Conservation (phyloP, 768 basidiomycete genomes). For the Trametes villosa region DNA sequence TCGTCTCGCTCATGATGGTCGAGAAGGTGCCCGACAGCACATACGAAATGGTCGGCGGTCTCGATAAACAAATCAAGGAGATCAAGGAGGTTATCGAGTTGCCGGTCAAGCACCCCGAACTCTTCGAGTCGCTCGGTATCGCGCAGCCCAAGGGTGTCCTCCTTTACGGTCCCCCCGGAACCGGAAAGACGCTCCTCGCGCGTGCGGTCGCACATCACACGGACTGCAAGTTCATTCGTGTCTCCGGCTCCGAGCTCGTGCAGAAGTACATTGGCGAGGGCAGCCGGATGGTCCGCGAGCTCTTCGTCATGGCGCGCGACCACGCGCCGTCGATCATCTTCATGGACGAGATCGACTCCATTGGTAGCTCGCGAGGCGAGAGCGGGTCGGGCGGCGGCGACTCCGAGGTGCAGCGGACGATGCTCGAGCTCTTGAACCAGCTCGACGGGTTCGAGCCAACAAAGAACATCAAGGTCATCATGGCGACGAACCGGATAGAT, state of each 20-base stretch:
- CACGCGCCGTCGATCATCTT: conserved; percentile 98
- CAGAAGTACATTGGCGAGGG: conserved; percentile 99
- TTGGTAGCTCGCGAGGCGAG: conserved; percentile 91
- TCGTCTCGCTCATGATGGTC: conserved; percentile 99
- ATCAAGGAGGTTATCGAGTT: conserved; percentile 99
- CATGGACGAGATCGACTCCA: conserved; percentile 99
- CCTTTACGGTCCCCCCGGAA: conserved; percentile 94
- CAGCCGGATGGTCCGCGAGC: conserved; percentile 92
- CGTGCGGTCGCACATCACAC: conserved; percentile 97
- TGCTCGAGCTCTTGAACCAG: conserved; percentile 69
- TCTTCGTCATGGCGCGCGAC: conserved; percentile 98
- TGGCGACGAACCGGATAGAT: conserved; percentile 99
- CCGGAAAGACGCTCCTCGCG: conserved; percentile 94
- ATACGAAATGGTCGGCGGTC: conserved; percentile 99
- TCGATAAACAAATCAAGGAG: conserved; percentile 98
- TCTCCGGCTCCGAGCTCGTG: conserved; percentile 91
- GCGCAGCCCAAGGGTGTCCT: conserved; percentile 97
- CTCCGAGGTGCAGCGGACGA: conserved; percentile 69
- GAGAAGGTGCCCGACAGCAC: conserved; percentile 99
- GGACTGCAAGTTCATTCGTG: conserved; percentile 96
- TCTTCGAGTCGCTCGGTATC: conserved; percentile 95
- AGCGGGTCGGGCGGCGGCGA: conserved; percentile 65
- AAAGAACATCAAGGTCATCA: conserved; percentile 88
- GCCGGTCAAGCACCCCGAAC: conserved; percentile 96
- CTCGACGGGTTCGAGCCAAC: conserved; percentile 71